phyloP scores from a whole-genome alignment of 352 stramenopile species.

The Pythium inflatum region DNA sequence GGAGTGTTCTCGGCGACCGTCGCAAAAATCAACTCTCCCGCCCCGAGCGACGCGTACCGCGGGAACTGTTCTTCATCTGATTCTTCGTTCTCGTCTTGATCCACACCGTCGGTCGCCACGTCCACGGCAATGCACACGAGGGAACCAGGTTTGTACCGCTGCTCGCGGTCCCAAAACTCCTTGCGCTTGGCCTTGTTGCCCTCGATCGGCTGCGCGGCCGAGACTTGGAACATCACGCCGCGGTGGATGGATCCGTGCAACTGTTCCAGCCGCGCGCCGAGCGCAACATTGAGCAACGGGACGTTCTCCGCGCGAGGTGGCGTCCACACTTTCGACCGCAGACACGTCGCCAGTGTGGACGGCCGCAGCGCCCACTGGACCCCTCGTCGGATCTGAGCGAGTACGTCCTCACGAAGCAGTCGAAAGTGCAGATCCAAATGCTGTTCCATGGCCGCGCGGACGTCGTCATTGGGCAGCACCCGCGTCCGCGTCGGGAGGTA shows the following conservation, averaged over 20 bases:
- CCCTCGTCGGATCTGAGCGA: constrained; percentile 33
- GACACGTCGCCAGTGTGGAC: constrained; percentile 1
- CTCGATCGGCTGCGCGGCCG: constrained; percentile 20
- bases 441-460: constrained; percentile 1
- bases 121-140: constrained; percentile 31
- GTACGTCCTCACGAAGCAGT: constrained; percentile 34
- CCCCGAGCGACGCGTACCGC: constrained; percentile 30
- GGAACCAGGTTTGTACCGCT: constrained; percentile 28
- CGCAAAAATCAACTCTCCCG: constrained; percentile 33
- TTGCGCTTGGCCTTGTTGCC: constrained; percentile 1
- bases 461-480: not conserved
- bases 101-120: constrained; percentile 1
- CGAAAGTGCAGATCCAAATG: constrained; percentile 37
- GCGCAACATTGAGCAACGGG: constrained; percentile 28
- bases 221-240: constrained; percentile 32
- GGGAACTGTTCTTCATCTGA: constrained; percentile 37
- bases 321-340: constrained; percentile 9
- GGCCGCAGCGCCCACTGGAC: constrained; percentile 32
- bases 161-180: constrained; percentile 33
- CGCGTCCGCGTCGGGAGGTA: constrained; percentile 14
- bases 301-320: constrained; percentile 28
- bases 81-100: not conserved
- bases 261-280: constrained; percentile 13
- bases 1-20: constrained; percentile 28
- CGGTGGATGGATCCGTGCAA: constrained; percentile 31